These are phyloP conservation scores for Hyaloscypha bicolor DNA, from an alignment of 495 filamentous ascomycete genomes.

Conservation along the genomic window DNA sequence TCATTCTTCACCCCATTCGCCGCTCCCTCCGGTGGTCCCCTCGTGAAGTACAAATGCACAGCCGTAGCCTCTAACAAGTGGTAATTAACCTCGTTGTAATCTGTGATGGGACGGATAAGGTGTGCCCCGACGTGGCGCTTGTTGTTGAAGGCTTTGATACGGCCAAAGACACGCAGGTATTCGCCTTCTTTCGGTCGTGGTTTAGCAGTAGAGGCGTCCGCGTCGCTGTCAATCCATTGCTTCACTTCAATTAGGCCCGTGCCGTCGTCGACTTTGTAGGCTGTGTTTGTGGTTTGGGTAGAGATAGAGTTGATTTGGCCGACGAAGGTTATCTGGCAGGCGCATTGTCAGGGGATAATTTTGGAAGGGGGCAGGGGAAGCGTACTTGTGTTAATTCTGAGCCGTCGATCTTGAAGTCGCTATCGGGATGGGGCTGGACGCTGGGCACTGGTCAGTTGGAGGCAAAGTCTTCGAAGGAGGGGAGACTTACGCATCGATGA, in stretches of 20 bases:
- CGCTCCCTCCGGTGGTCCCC: slow-evolving; percentile 59
- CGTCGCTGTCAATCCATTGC: slow-evolving; percentile 77
- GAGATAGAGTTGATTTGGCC: slow-evolving; percentile 88
- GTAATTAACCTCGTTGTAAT: slow-evolving; percentile 90
- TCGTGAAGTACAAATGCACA: slow-evolving; percentile 83
- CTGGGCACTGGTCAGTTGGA: slow-evolving; percentile 9
- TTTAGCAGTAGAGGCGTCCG: slow-evolving; percentile 47
- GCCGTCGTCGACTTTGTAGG: slow-evolving; percentile 93
- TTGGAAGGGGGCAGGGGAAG: not conserved
- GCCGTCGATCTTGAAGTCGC: slow-evolving; percentile 78
- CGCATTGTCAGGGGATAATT: slow-evolving; percentile 14
- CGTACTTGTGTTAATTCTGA: slow-evolving; percentile 58
- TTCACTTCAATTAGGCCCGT: slow-evolving; percentile 92
- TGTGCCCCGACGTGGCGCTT: slow-evolving; percentile 82
- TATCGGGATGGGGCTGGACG: slow-evolving; percentile 69
- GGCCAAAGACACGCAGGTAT: slow-evolving; percentile 83
- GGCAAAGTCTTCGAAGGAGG: not conserved
- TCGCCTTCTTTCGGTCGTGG: slow-evolving; percentile 55
- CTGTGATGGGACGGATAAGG: slow-evolving; percentile 71
- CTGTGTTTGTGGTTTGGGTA: slow-evolving; percentile 85
- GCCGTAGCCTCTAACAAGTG: slow-evolving; percentile 88
- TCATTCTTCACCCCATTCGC: slow-evolving; percentile 41
- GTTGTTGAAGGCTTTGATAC: slow-evolving; percentile 73
- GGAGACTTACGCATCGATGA: slow-evolving; percentile 65
- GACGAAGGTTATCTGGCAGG: slow-evolving; percentile 71